These are phyloP conservation scores for Plasmodium vivax DNA, from an alignment of 169 alveolate species.

Conservation along the genomic window DNA sequence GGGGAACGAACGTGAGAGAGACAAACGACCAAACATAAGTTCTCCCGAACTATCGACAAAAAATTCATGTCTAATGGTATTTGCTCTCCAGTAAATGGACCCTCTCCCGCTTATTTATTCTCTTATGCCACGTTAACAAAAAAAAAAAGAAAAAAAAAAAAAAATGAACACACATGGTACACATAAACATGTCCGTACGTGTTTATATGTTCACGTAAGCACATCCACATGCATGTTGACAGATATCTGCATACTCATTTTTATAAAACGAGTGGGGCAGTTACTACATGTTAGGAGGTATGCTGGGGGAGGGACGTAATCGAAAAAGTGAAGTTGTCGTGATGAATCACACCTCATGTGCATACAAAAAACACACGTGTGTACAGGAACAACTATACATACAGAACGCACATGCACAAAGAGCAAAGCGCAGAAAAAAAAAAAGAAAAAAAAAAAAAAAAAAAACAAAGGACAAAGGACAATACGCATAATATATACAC, in stretches of 20 bases:
- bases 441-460: not conserved
- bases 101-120: not conserved
- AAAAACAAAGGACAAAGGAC: not conserved
- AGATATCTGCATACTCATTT: not conserved
- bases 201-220: not conserved
- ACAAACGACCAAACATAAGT: not conserved
- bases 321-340: not conserved
- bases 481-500: not conserved
- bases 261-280: not conserved
- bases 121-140: conserved; percentile 4
- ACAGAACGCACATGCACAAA: not conserved
- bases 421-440: not conserved
- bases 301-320: not conserved
- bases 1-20: not conserved
- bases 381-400: not conserved
- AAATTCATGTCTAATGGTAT: conserved; percentile 10
- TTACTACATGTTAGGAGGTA: not conserved
- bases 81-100: not conserved
- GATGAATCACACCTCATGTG: not conserved
- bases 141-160: conserved; percentile 4
- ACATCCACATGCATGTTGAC: not conserved
- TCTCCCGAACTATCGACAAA: not conserved
- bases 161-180: not conserved
- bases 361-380: not conserved
- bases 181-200: not conserved